Evolutionary conservation across 129 eudicot genomes (phyloP).

Genomic region (Rutidosis leptorrhynchoides): DNA sequence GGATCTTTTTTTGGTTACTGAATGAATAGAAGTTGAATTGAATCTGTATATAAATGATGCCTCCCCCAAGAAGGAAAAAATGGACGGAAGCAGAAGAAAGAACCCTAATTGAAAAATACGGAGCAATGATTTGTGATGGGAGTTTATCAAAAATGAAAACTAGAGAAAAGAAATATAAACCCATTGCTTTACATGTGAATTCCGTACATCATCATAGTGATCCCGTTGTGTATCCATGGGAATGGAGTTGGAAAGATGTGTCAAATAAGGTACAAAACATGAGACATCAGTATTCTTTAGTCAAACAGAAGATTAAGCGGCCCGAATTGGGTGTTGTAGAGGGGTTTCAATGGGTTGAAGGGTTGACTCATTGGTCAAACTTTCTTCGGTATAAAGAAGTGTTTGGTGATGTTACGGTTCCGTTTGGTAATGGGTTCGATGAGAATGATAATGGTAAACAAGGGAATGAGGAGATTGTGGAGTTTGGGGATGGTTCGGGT

Average conservation of each 20-base stretch:
- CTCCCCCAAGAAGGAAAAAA: slow-evolving; percentile 82
- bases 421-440: slow-evolving; percentile 44
- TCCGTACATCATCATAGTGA: slow-evolving; percentile 64
- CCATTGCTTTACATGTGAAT: slow-evolving; percentile 74
- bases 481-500: slow-evolving; percentile 63
- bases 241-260: slow-evolving; percentile 97
- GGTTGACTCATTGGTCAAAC: slow-evolving; percentile 79
- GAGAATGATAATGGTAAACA: slow-evolving; percentile 42
- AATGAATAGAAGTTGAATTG: slow-evolving; percentile 25
- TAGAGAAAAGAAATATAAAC: slow-evolving; percentile 81
- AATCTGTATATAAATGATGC: slow-evolving; percentile 37
- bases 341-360: slow-evolving; percentile 87
- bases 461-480: slow-evolving; percentile 54
- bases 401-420: slow-evolving; percentile 69
- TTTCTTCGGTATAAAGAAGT: slow-evolving; percentile 79
- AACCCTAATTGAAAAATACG: slow-evolving; percentile 76
- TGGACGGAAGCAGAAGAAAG: slow-evolving; percentile 96
- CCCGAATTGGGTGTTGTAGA: slow-evolving; percentile 38
- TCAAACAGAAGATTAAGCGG: slow-evolving; percentile 85
- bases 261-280: slow-evolving; percentile 86
- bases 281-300: slow-evolving; percentile 94
- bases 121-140: slow-evolving; percentile 75
- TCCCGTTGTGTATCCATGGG: slow-evolving; percentile 77
- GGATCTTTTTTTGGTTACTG: slow-evolving; percentile 20
- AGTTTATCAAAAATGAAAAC: slow-evolving; percentile 85